These are phyloP conservation scores for Penicillium crystallinum DNA, from an alignment of 495 filamentous ascomycete genomes.

Conservation along the genomic window DNA sequence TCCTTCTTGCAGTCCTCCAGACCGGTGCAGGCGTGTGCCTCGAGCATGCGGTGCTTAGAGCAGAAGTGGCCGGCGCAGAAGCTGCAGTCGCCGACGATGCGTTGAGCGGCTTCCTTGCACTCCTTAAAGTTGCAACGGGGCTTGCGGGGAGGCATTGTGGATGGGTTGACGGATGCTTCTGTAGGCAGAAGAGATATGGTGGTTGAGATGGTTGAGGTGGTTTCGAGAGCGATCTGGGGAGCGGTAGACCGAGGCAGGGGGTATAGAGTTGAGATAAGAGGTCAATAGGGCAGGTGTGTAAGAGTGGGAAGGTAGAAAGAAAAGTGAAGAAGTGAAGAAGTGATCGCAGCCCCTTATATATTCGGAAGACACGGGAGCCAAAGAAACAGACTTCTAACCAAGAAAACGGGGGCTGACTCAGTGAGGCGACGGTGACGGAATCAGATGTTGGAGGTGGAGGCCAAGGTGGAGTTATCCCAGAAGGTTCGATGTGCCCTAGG, in stretches of 20 bases:
- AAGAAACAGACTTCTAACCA: conserved; percentile 17
- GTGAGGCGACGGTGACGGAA: conserved; percentile 26
- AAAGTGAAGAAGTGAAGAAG: conserved; percentile 18
- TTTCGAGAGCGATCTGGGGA: no score
- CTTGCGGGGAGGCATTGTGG: conserved; percentile 65
- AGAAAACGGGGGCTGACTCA: conserved; percentile 23
- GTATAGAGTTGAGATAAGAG: conserved; percentile 11
- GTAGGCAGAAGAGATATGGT: background rate
- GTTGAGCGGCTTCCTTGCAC: conserved; percentile 78
- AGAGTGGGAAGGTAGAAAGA: conserved; percentile 39
- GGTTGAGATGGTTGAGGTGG: no score
- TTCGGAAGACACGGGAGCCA: conserved; percentile 27
- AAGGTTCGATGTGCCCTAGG: conserved; percentile 18
- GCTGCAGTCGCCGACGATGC: conserved; percentile 91
- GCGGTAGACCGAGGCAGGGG: no score
- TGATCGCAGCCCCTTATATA: background rate
- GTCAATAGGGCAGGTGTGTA: conserved; percentile 5
- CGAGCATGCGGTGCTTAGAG: conserved; percentile 85
- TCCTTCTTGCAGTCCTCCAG: conserved; percentile 97
- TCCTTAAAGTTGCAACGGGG: conserved; percentile 81
- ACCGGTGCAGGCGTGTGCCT: conserved; percentile 89
- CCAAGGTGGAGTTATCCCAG: conserved; percentile 18
- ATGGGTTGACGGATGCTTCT: conserved; percentile 10
- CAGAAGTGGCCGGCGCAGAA: conserved; percentile 95
- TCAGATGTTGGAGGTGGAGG: conserved; percentile 12